These are phyloP conservation scores for Platanthera guangdongensis DNA, from an alignment of 106 monocot species.

Conservation along the genomic window DNA sequence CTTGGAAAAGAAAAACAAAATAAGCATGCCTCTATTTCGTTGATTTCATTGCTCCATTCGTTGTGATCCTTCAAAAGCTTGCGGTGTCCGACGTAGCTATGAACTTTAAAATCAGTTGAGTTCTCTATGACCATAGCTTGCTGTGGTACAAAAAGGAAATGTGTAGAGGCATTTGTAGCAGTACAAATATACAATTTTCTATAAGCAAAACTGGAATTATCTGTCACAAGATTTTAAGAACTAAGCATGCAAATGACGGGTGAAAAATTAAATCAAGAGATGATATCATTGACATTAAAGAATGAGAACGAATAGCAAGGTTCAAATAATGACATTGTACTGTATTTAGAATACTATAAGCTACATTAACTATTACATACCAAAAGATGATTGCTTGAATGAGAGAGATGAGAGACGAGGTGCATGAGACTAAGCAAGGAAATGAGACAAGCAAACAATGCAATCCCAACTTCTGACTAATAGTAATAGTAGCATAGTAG, in stretches of 20 bases:
- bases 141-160: constrained; percentile 22
- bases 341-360: neutral
- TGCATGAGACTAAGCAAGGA: neutral
- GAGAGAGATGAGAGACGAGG: neutral
- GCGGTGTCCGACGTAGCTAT: constrained; percentile 38
- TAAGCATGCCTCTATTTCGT: constrained; percentile 51
- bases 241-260: neutral
- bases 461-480: neutral
- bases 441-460: neutral
- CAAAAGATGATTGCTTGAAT: no score
- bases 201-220: neutral
- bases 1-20: neutral
- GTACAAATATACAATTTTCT: neutral
- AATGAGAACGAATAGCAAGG: neutral
- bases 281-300: neutral
- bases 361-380: neutral
- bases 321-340: neutral
- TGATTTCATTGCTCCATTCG: constrained; percentile 67
- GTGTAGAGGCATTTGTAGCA: neutral
- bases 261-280: neutral
- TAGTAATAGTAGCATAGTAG: neutral
- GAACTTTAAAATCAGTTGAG: constrained; percentile 76
- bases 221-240: neutral
- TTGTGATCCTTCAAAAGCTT: constrained; percentile 60
- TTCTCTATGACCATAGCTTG: constrained; percentile 81